These are phyloP conservation scores for Metschnikowia lachancei DNA, from an alignment of 805 yeast genomes.

Conservation along the genomic window DNA sequence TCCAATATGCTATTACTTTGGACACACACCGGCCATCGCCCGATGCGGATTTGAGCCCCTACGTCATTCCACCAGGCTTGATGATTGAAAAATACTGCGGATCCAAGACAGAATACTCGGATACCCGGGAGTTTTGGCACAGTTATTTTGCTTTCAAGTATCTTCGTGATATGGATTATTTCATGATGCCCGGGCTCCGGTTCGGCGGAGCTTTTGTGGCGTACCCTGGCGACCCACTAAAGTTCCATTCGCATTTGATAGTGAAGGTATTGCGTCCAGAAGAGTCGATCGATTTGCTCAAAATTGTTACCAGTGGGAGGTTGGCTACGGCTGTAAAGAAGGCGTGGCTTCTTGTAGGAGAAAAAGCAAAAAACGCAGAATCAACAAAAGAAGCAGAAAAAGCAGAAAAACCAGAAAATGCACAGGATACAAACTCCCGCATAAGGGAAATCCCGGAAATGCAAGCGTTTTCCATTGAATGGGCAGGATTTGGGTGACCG, in stretches of 20 bases:
- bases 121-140: slow-evolving; percentile 7
- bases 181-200: slow-evolving; percentile 77
- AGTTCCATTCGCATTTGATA: slow-evolving; percentile 84
- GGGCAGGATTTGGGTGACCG: slow-evolving; percentile 93
- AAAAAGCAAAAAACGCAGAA: too few species aligned
- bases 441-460: slow-evolving; percentile 14
- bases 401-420: too few species aligned
- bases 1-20: slow-evolving; percentile 14
- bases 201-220: slow-evolving; percentile 89
- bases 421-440: slow-evolving; percentile 17
- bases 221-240: slow-evolving; percentile 91
- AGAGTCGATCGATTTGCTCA: slow-evolving; percentile 46
- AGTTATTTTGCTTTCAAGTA: slow-evolving; percentile 30
- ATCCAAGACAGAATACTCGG: not conserved
- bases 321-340: slow-evolving; percentile 91
- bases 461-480: slow-evolving; percentile 72
- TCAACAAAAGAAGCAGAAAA: too few species aligned
- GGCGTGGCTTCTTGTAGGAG: slow-evolving; percentile 56
- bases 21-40: slow-evolving; percentile 9
- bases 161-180: slow-evolving; percentile 47
- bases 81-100: slow-evolving; percentile 7
- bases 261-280: slow-evolving; percentile 47
- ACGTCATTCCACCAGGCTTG: not conserved
- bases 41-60: slow-evolving; percentile 1
- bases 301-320: slow-evolving; percentile 80